Base-by-base conservation (phyloP, 306 rosid species). In the Pueraria montana region DNA sequence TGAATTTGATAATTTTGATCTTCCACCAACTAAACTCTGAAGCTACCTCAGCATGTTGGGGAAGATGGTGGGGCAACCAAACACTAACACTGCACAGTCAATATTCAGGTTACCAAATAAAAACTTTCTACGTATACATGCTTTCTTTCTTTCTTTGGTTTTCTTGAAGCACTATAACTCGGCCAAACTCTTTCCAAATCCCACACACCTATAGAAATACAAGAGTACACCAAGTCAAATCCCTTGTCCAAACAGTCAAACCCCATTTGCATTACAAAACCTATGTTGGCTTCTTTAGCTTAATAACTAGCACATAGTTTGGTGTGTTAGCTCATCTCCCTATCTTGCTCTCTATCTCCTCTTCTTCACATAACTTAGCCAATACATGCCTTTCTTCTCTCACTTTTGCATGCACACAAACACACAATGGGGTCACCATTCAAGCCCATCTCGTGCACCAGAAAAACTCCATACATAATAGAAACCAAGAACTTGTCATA, bases 271-370 rank as follows among this genome's bases (percentile, higher is more conserved):
- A 65, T 65, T 75, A 13, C 80, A 68, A 76, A 81, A 50, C 82
- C 74, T 74, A 46, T 40, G 82, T 42, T 87, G 82, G 71, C 83
- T 83, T 87, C 82, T 81, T 79, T 71, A 20, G 67, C 74, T 72
- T 77, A 80, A 58, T 83, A 83, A 82, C 80, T 66, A 58, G 81
- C 80, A 64, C 67, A 48, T 2, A 88, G 84, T 88, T 93, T 90
- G 97, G 94, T 95, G 86, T 55, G 97, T 93, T 95, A 89, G 98
- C 86, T 93, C 88, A 95, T 91, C 98, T 84, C 78, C 91, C 75
- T 68, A 38, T 76, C 24, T 72, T 84, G 66, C 63, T 86, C 55
- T 74, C 79, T 68, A 32, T 79, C 68, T 62, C 77, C 14, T 70
- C 72, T 40, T 38, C 78, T 70, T 80, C 87, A 30, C 85, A 83